These are phyloP conservation scores for Rubroshorea leprosula DNA, from an alignment of 345 rosid genomes.

Conservation along the genomic window DNA sequence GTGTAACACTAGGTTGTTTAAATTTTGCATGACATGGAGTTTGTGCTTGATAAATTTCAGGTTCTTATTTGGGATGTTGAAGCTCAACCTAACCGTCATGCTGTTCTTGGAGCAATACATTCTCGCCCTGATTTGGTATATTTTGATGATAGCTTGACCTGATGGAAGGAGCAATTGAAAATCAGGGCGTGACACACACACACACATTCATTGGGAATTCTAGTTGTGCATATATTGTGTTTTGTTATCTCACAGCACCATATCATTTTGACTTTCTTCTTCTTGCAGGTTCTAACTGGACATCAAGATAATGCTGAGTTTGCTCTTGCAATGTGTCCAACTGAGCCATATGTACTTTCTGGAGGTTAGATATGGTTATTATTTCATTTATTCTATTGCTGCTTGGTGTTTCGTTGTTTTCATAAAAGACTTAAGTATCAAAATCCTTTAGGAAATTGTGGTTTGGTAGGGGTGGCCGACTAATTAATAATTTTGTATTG, in stretches of 20 bases:
- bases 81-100: slow-evolving; percentile 98
- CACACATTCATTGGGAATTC: neutral
- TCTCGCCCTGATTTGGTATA: slow-evolving; percentile 96
- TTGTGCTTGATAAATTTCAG: slow-evolving; percentile 35
- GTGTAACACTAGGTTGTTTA: neutral
- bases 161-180: too few relatives aligned
- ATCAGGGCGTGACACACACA: neutral
- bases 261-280: neutral
- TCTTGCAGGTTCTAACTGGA: slow-evolving; percentile 85
- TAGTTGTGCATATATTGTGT: neutral
- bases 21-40: neutral
- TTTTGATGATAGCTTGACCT: neutral
- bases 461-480: neutral
- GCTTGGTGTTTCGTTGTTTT: neutral
- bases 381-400: slow-evolving; percentile 1
- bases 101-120: slow-evolving; percentile 85
- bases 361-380: slow-evolving; percentile 57
- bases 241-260: neutral
- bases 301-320: slow-evolving; percentile 99
- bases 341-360: slow-evolving; percentile 95
- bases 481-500: neutral
- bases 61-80: slow-evolving; percentile 99
- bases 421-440: neutral
- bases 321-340: slow-evolving; percentile 98
- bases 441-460: neutral